phyloP scores from a whole-genome alignment of 2,329 filamentous ascomycete species.

The Paecilomyces sp. region DNA sequence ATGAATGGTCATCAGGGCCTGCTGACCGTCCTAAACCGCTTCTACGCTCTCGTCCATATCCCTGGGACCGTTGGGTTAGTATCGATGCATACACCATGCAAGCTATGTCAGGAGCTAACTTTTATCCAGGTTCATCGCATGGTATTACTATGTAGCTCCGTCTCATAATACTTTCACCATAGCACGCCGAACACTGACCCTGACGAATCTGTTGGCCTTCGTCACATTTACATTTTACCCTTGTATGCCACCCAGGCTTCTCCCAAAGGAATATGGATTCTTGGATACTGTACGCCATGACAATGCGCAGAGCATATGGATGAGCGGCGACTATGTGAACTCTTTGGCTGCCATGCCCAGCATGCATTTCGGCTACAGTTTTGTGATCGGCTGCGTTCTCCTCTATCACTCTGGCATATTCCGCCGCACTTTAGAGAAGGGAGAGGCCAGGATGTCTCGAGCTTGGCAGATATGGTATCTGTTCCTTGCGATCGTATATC shows the following conservation, averaged over 20 bases:
- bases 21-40: constrained; percentile 43
- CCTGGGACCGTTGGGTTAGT: constrained; percentile 44
- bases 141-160: constrained; percentile 35
- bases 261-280: constrained; percentile 55
- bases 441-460: constrained; percentile 33
- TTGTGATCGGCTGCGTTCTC: constrained; percentile 48
- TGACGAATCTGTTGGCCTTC: constrained; percentile 56
- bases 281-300: constrained; percentile 54
- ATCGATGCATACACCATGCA: constrained; percentile 7
- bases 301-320: constrained; percentile 48
- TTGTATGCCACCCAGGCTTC: constrained; percentile 56
- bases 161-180: constrained; percentile 48
- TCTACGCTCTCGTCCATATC: constrained; percentile 46
- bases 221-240: constrained; percentile 57
- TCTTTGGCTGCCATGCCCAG: constrained; percentile 53
- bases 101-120: not conserved
- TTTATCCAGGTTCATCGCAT: constrained; percentile 34
- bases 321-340: constrained; percentile 52
- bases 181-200: constrained; percentile 53
- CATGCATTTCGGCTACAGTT: constrained; percentile 52
- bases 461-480: constrained; percentile 38
- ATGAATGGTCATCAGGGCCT: constrained; percentile 33
- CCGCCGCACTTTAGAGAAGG: constrained; percentile 31
- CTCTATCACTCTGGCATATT: constrained; percentile 47
- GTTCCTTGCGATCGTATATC: constrained; percentile 43